Base-by-base conservation (phyloP, 805 yeast species). In the Kuraishia molischiana region DNA sequence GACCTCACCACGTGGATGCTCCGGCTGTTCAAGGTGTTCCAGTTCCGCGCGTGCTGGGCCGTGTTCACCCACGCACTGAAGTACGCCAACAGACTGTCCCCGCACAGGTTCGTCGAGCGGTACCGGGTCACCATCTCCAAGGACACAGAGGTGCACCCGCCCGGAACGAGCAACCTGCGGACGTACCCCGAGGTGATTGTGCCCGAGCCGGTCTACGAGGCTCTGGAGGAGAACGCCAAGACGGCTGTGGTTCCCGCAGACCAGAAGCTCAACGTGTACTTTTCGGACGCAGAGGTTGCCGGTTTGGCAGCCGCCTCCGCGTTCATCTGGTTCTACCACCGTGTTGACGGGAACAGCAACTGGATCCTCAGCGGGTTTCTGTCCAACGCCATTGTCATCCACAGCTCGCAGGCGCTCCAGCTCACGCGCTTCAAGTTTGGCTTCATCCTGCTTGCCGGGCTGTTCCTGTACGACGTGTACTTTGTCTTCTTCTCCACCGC, bases 401-500 rank as follows among this genome's bases (percentile, higher is more conserved):
- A 54, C 46, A 66, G 72, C 1, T 61, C 76, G 18, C 50, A 58
- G 13, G 44, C 48, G 21, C 39, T 66, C 6, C 56, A 60, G 36
- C 41, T 77, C 10, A 55, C 66, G 14, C 66, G 62, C 32, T 70
- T 77, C 48, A 62, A 57, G 37, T 56, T 69, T 1, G 78, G 73
- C 3, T 47, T 61, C 13, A 43, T 71, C 9, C 48, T 77, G 24
- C 55, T 80, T 19, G 40, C 46, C 2, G 70, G 70, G 2, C 64
- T 80, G 32, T 77, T 79, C 46, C 44, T 71, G 30, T 80, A 79
- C 52, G 87, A 80, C 50, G 64, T 77, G 30, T 77, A 69, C 51
- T 80, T 80, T 56, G 87, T 80, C 1, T 81, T 78, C 53, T 73
- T 69, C 4, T 67, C 83, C 0, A 64, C 68, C 24, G 61, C 77